These are phyloP conservation scores for Tetracladium setigerum DNA, from an alignment of 495 filamentous ascomycete genomes.

Conservation along the genomic window DNA sequence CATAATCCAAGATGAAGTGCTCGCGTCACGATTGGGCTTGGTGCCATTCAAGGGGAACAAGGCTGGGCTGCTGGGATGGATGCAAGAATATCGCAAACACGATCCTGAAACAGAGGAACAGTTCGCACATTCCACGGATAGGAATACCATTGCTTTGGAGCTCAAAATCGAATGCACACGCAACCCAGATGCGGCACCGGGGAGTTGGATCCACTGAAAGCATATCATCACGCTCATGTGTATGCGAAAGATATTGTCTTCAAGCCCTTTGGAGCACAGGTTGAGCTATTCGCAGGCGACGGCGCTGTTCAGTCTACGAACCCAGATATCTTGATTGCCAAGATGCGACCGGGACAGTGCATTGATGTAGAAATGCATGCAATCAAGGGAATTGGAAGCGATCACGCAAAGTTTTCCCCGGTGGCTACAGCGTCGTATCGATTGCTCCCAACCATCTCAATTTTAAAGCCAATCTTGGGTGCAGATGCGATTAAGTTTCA, in stretches of 20 bases:
- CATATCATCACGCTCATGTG: constrained; percentile 78
- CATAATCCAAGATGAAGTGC: constrained; percentile 95
- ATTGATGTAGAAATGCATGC: constrained; percentile 80
- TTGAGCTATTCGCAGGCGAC: constrained; percentile 54
- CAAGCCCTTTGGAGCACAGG: constrained; percentile 66
- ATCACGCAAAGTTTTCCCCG: constrained; percentile 97
- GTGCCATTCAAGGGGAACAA: constrained; percentile 78
- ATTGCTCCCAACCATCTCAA: constrained; percentile 78
- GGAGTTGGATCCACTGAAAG: constrained; percentile 71
- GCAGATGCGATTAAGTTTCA: constrained; percentile 82
- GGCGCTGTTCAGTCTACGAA: constrained; percentile 67
- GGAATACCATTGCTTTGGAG: constrained; percentile 69
- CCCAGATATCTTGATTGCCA: constrained; percentile 90
- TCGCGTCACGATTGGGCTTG: constrained; percentile 80
- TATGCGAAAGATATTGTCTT: constrained; percentile 80
- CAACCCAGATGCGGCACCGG: constrained; percentile 58
- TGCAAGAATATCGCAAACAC: constrained; percentile 66
- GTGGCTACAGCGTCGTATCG: constrained; percentile 93
- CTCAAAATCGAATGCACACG: constrained; percentile 70
- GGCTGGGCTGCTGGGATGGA: constrained; percentile 60
- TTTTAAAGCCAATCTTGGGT: constrained; percentile 73
- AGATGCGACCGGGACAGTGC: constrained; percentile 84
- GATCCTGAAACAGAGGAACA: constrained; percentile 39
- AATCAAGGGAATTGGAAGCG: constrained; percentile 86
- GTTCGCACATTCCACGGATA: constrained; percentile 49